Evolutionary conservation across 1,139 yeast genomes (phyloP), one percentile per base, ranked within the genome.

Genomic region (Lodderomyces beijingensis): DNA sequence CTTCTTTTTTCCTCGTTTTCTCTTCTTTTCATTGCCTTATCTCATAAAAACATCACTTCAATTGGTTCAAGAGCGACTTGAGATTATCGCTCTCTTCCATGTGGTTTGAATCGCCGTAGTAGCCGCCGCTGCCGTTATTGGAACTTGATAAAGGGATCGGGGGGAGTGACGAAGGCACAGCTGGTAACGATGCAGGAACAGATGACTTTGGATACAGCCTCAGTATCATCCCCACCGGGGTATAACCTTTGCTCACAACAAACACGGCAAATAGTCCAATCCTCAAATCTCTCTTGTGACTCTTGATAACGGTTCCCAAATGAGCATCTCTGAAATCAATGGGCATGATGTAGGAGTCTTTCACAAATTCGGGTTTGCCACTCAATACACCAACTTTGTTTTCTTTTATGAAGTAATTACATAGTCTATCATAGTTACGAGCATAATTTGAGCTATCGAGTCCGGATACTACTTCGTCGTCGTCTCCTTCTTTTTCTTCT

Each of bases 331-430:
- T 38, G 36, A 53, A 51, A 40, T 53, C 62, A 15, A 76, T 43
- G 1, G 85, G 69, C 21, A 81, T 52, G 30, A 84, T 43, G 52
- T 83, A 84, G 2, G 79, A 68, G 50, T 83, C 93, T 48, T 81
- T 82, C 21, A 80, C 79, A 42, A 67, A 64, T 14, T 52, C 43
- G 1, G 72, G 74, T 40, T 54, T 62, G 14, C 64, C 67, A 23
- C 74, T 65, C 29, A 83, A 59, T 13, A 82, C 91, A 0, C 89
- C 93, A 32, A 69, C 77, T 47, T 79, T 77, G 28, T 55, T 51
- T 29, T 74, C 62, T 3, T 59, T 47, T 25, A 57, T 47, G 43
- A 80, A 71, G 50, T 80, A 80, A 19, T 70, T 64, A 51, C 64
- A 77, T 27, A 84, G 55, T 39, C 66, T 71, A 26, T 63, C 57